Evolutionary conservation across 768 basidiomycete genomes (phyloP).

Genomic region (Psilocybe cyanescens): DNA sequence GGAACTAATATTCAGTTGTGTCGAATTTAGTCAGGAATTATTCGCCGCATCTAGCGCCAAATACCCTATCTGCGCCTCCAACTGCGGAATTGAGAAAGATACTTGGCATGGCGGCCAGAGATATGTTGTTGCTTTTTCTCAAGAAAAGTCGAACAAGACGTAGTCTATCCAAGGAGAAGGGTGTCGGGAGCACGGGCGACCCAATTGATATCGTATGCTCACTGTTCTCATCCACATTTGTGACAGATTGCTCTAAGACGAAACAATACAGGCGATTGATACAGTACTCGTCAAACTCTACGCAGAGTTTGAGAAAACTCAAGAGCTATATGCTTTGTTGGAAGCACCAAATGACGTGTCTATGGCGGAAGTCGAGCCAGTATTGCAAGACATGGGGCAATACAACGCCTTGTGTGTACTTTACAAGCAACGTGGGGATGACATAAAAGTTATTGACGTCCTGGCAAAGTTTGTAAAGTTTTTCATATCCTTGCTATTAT

Average conservation of each 20-base stretch:
- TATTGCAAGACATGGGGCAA: constrained; percentile 52
- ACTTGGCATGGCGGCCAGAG: constrained; percentile 64
- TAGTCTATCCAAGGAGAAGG: constrained; percentile 35
- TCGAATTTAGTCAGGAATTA: constrained; percentile 92
- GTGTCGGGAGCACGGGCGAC: constrained; percentile 22
- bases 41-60: constrained; percentile 80
- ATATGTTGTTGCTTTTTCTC: constrained; percentile 77
- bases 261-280: constrained; percentile 66
- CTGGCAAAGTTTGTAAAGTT: constrained; percentile 63
- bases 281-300: constrained; percentile 81
- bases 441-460: constrained; percentile 64
- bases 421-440: constrained; percentile 58
- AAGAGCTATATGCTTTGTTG: constrained; percentile 64
- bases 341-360: constrained; percentile 57
- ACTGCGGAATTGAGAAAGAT: constrained; percentile 71
- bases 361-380: constrained; percentile 64
- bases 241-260: background rate
- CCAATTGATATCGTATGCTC: constrained; percentile 25
- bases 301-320: constrained; percentile 59
- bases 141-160: constrained; percentile 59
- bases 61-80: constrained; percentile 68
- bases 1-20: constrained; percentile 82
- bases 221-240: background rate
- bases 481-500: constrained; percentile 3
- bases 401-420: constrained; percentile 66